Evolutionary conservation across 345 rosid genomes (phyloP).

Genomic region (Ricinus communis): DNA sequence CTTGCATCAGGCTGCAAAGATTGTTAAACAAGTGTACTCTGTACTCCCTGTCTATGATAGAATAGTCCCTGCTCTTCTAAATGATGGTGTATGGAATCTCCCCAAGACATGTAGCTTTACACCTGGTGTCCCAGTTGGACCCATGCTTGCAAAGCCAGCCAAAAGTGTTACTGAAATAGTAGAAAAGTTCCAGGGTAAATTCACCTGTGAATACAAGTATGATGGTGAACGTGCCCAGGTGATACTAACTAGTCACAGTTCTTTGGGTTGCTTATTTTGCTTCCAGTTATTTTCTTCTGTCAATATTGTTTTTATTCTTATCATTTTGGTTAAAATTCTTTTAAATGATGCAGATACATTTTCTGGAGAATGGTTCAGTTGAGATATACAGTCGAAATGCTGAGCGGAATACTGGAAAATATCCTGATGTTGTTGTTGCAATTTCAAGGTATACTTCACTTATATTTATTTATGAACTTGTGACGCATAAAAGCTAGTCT

Average conservation of each 20-base stretch:
- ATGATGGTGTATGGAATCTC: conserved; percentile 85
- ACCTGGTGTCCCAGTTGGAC: conserved; percentile 85
- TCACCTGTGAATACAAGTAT: conserved; percentile 87
- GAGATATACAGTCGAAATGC: conserved; percentile 97
- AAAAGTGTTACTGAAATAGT: conserved; percentile 81
- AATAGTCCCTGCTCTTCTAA: conserved; percentile 78
- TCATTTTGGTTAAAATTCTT: not conserved
- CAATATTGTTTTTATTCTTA: not conserved
- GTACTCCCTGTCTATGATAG: conserved; percentile 90
- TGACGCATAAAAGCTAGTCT: not conserved
- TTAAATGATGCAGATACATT: conserved; percentile 64
- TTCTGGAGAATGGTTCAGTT: conserved; percentile 76
- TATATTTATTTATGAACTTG: not conserved
- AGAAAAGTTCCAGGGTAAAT: conserved; percentile 81
- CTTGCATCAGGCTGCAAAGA: conserved; percentile 71
- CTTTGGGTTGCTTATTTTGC: conserved; percentile 11
- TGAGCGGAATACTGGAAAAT: conserved; percentile 86
- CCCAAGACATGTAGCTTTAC: conserved; percentile 65
- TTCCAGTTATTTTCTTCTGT: not conserved
- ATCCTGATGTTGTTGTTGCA: conserved; percentile 76
- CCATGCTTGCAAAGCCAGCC: conserved; percentile 95
- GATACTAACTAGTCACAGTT: conserved; percentile 14
- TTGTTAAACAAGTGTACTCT: conserved; percentile 83
- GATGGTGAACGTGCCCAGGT: conserved; percentile 99
- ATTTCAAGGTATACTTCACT: conserved; percentile 57